Conservation (phyloP, 2,329 filamentous ascomycete species). For the Talaromyces rugulosus region DNA sequence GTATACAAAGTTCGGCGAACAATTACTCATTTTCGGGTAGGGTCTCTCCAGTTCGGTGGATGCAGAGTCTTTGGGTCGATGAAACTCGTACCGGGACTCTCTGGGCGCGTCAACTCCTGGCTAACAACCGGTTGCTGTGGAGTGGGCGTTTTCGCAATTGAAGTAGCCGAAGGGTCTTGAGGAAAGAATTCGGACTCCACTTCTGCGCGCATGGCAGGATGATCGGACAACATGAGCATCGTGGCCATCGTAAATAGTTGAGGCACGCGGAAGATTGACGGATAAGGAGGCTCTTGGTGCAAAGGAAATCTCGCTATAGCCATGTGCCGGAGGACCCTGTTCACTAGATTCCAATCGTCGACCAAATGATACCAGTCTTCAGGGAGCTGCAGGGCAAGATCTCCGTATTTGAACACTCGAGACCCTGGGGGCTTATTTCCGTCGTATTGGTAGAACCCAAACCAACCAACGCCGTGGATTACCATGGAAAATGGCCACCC, state of each 20-base stretch:
- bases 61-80: not conserved
- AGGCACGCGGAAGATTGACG: not conserved
- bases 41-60: not conserved
- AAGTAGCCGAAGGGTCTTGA: not conserved
- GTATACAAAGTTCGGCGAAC: not conserved
- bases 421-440: not conserved
- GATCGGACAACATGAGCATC: not conserved
- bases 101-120: too few relatives aligned
- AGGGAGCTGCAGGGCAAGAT: not conserved
- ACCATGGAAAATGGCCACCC: not conserved
- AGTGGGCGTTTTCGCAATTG: not conserved
- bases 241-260: not conserved
- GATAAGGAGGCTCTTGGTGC: not conserved
- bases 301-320: not conserved
- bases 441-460: not conserved
- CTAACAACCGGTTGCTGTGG: not conserved
- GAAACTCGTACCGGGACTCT: not conserved
- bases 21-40: not conserved
- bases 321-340: not conserved
- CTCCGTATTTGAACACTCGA: not conserved
- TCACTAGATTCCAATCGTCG: not conserved
- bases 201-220: not conserved
- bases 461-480: not conserved
- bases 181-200: not conserved
- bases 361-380: not conserved